These are phyloP conservation scores for Mortierella polycephala DNA, from an alignment of 371 early-diverging fungal species.

Conservation along the genomic window DNA sequence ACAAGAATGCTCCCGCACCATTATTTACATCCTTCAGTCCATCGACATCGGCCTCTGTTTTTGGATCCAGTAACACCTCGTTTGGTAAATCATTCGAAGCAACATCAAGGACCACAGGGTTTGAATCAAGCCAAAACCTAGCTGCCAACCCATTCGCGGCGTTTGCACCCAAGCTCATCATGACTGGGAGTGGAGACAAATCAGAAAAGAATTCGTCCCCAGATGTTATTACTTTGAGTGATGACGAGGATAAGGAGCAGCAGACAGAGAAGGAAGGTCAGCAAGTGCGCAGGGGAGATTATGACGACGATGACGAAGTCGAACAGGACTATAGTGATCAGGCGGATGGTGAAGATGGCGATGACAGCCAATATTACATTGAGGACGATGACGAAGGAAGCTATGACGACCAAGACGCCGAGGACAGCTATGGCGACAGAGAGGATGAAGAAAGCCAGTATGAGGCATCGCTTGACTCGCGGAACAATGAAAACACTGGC, in stretches of 20 bases:
- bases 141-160: conserved; percentile 2
- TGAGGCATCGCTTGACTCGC: not conserved
- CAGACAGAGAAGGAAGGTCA: conserved; percentile 4
- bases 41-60: too few species aligned
- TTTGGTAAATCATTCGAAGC: too few species aligned
- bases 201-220: not conserved
- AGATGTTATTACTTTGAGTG: conserved; percentile 5
- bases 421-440: not conserved
- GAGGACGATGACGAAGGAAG: conserved; percentile 5
- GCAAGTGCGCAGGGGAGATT: not conserved
- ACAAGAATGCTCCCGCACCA: too few species aligned
- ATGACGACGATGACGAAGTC: not conserved
- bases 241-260: conserved; percentile 7
- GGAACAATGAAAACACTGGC: not conserved
- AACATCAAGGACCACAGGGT: not conserved
- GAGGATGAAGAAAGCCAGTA: not conserved
- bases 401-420: conserved; percentile 8
- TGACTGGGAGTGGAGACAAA: not conserved
- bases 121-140: not conserved
- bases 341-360: not conserved
- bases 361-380: conserved; percentile 6
- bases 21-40: too few species aligned
- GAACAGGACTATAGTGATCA: conserved; percentile 1
- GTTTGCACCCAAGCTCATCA: not conserved
- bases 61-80: too few species aligned